A percentile compares a stretch with the other conserved stretches of the same genome.
Evolutionary conservation across 2,329 filamentous ascomycete genomes (phyloP).

Genomic region (Pyricularia sp.): DNA sequence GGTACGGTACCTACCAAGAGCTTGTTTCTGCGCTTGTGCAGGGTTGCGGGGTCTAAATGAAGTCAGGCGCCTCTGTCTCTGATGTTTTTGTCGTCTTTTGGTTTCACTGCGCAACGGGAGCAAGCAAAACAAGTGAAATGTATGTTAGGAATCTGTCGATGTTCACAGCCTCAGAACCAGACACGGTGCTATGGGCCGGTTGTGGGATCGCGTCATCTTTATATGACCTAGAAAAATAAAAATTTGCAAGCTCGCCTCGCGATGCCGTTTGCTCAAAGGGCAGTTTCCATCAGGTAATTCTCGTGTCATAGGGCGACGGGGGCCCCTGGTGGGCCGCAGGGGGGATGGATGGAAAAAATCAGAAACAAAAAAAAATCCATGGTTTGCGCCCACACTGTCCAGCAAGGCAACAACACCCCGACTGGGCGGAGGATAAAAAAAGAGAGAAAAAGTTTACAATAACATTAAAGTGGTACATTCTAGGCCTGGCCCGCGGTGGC

Average conservation of each 20-base stretch:
- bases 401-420: neutral
- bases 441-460: neutral
- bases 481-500: neutral
- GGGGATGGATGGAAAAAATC: neutral
- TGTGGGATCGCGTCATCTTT: neutral
- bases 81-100: neutral
- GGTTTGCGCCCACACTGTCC: neutral
- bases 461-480: neutral
- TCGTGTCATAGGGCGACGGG: neutral
- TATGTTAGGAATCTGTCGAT: neutral
- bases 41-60: neutral
- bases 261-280: neutral
- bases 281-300: conserved; percentile 1
- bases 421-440: neutral
- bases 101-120: neutral
- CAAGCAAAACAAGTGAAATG: neutral
- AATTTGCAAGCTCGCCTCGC: neutral
- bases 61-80: neutral
- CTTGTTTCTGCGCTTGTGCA: neutral
- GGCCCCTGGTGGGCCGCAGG: neutral
- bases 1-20: neutral
- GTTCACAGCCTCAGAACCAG: neutral
- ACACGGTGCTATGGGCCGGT: neutral
- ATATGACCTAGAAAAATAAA: neutral
- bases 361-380: neutral